Evolutionary conservation across 345 rosid species (phyloP).

Genomic region (Salix udensis): DNA sequence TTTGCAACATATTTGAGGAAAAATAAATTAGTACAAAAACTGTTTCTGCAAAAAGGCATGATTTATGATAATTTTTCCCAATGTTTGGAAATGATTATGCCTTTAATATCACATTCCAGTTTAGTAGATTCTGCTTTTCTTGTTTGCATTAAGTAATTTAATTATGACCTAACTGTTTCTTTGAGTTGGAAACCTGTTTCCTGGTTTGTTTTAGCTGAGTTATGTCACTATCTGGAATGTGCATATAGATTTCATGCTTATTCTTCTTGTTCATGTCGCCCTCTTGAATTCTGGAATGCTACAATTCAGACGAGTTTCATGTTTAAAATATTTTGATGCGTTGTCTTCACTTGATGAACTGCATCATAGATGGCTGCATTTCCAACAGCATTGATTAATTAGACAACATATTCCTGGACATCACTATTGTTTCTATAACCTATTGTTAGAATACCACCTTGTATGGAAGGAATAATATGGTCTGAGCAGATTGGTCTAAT

Average conservation of each 20-base stretch:
- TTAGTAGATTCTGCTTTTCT: not conserved
- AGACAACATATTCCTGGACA: conserved; percentile 10
- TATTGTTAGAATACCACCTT: not conserved
- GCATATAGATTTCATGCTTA: not conserved
- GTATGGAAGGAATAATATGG: conserved; percentile 13
- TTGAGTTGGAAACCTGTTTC: not conserved
- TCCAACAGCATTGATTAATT: conserved; percentile 8
- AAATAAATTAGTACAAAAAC: not conserved
- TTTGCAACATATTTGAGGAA: not conserved
- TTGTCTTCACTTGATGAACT: conserved; percentile 7
- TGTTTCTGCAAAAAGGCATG: not conserved
- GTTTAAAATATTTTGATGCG: not conserved
- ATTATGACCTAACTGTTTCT: not conserved
- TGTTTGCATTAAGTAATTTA: not conserved
- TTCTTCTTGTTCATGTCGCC: conserved; percentile 3
- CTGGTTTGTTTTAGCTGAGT: not conserved
- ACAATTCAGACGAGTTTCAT: not conserved
- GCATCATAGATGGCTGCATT: not conserved
- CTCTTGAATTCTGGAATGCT: conserved; percentile 3
- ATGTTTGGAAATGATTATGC: not conserved
- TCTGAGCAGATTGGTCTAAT: not conserved
- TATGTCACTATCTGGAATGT: not conserved
- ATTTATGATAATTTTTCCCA: not conserved
- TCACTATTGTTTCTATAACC: not conserved
- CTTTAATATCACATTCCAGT: not conserved